Evolutionary conservation across 1,284 basidiomycete genomes (phyloP).

Genomic region (Ustilago cynodontis): DNA sequence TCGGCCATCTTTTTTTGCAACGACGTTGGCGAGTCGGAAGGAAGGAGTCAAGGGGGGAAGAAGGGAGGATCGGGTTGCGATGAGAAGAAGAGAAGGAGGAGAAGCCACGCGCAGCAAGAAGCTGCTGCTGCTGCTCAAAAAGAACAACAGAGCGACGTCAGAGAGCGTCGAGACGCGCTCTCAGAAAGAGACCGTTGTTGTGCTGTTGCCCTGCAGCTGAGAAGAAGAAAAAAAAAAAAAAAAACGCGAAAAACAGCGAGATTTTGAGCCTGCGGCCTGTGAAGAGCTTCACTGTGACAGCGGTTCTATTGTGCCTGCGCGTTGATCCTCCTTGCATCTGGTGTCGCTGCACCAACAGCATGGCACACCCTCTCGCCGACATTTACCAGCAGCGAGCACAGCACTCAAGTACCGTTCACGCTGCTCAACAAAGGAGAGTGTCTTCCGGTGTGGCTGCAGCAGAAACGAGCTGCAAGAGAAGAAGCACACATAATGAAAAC

Average conservation of each 20-base stretch:
- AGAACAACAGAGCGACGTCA: neutral
- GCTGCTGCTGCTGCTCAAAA: too few species aligned
- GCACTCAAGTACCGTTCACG: neutral
- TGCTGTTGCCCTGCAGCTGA: too few species aligned
- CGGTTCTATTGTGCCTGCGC: conserved; percentile 1
- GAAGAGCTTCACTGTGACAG: too few species aligned
- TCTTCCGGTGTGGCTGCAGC: neutral
- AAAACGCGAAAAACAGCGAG: too few species aligned
- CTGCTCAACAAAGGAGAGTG: neutral
- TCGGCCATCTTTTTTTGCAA: conserved; percentile 38
- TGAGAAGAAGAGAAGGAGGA: neutral
- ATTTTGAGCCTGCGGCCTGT: too few species aligned
- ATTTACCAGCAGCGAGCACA: too few species aligned
- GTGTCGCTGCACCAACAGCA: neutral
- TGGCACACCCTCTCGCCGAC: too few species aligned
- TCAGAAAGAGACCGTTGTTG: too few species aligned
- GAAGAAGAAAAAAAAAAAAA: too few species aligned
- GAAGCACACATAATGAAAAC: neutral
- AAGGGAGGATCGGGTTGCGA: conserved; percentile 1
- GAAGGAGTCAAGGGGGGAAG: conserved; percentile 3
- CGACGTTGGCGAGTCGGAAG: neutral
- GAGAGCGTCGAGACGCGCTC: neutral
- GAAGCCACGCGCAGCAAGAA: neutral
- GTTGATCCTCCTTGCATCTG: conserved; percentile 5
- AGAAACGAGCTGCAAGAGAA: conserved; percentile 2